These are phyloP conservation scores for Ophiostoma ulmi DNA, from an alignment of 2,329 filamentous ascomycete genomes.

Conservation along the genomic window DNA sequence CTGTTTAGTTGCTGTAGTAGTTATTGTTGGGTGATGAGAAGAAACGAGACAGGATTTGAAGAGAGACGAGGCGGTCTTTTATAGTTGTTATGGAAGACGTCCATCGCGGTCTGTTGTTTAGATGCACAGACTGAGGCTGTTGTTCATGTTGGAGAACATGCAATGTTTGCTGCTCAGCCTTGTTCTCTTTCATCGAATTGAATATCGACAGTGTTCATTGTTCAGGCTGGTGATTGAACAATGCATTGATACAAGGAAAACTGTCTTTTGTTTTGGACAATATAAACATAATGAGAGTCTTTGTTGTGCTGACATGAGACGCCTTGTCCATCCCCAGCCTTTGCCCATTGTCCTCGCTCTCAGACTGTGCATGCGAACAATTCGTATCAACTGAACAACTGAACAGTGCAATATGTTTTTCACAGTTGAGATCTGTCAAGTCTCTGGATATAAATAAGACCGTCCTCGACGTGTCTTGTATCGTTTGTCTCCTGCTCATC, in stretches of 20 bases:
- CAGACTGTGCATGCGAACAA: neutral
- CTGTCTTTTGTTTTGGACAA: neutral
- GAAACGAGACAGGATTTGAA: neutral
- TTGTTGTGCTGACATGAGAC: neutral
- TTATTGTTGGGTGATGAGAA: neutral
- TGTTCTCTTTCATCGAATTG: neutral
- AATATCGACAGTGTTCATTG: neutral
- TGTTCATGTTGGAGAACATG: neutral
- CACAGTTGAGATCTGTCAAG: neutral
- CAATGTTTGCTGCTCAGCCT: neutral
- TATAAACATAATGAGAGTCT: neutral
- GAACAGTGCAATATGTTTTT: neutral
- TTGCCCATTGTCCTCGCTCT: neutral
- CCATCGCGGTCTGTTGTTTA: neutral
- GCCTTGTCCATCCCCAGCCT: neutral
- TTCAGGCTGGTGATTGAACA: neutral
- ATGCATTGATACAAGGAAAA: neutral
- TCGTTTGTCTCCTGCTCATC: neutral
- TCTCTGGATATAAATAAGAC: neutral
- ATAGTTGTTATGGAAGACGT: neutral
- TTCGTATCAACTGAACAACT: neutral
- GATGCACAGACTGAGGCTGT: neutral
- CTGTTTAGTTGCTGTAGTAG: neutral
- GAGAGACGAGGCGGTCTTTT: neutral
- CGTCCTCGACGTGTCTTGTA: neutral